Percentiles rank a stretch among this genome's conserved stretches.
Conservation (phyloP, 306 rosid species). For the Begonia masoniana region DNA sequence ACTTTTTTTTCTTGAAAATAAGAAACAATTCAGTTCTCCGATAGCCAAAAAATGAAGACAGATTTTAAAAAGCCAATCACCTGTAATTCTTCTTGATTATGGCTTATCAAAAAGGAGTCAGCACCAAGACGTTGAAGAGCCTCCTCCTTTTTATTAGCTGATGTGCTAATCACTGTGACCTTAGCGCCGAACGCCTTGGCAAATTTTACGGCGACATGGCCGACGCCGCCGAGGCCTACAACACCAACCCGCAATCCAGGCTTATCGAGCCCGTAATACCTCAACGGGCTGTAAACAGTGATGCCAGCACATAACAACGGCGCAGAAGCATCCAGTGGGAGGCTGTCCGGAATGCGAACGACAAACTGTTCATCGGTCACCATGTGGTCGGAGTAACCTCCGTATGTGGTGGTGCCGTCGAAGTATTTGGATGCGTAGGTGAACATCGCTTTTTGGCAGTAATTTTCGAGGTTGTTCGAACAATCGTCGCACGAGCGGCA, state of each 20-base stretch:
- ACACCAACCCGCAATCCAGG: constrained; percentile 16
- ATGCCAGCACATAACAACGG: constrained; percentile 18
- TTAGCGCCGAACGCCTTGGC: constrained; percentile 18
- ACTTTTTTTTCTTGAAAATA: background rate
- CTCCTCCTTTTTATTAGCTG: constrained; percentile 9
- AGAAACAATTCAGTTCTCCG: background rate
- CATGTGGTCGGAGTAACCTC: constrained; percentile 16
- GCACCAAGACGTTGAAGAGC: constrained; percentile 2
- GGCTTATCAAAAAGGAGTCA: background rate
- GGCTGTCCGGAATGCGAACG: constrained; percentile 10
- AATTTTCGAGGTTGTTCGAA: constrained; percentile 9
- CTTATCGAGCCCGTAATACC: constrained; percentile 13
- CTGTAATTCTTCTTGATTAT: constrained; percentile 5
- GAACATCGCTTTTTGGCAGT: constrained; percentile 10
- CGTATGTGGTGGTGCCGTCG: constrained; percentile 14
- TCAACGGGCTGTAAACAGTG: constrained; percentile 17
- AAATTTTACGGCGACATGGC: constrained; percentile 17
- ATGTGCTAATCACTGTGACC: constrained; percentile 18
- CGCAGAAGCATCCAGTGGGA: constrained; percentile 9
- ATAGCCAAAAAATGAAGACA: background rate
- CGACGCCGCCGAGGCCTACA: constrained; percentile 19
- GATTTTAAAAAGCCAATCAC: background rate
- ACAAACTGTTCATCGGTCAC: constrained; percentile 14
- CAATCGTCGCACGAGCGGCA: constrained; percentile 13
- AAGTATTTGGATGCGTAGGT: constrained; percentile 2